A percentile compares a stretch with the other conserved stretches of the same genome.
Conservation (phyloP, 306 rosid genomes). For the Dicorynia guianensis region DNA sequence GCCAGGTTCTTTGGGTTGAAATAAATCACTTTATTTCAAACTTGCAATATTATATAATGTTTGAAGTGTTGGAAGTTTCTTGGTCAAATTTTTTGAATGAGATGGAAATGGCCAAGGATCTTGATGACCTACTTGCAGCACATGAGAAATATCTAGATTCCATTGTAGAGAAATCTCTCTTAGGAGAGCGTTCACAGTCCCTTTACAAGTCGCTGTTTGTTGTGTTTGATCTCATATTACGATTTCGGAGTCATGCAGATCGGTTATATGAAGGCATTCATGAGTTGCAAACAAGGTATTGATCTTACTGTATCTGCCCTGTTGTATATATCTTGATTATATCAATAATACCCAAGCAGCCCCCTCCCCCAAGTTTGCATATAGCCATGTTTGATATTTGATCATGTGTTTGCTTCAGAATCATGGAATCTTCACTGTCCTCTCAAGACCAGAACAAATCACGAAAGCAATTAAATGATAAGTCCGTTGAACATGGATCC, state of each 20-base stretch:
- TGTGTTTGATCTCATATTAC: constrained; percentile 88
- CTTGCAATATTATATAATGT: constrained; percentile 96
- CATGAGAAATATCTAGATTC: constrained; percentile 92
- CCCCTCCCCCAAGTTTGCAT: background rate
- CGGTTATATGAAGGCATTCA: constrained; percentile 87
- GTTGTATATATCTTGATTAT: background rate
- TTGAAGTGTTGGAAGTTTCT: constrained; percentile 95
- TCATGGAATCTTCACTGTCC: constrained; percentile 65
- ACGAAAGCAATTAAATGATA: constrained; percentile 50
- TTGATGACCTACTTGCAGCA: constrained; percentile 93
- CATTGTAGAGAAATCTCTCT: constrained; percentile 90
- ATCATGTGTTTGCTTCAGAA: constrained; percentile 58
- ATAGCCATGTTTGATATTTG: constrained; percentile 30
- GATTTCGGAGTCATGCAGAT: constrained; percentile 86
- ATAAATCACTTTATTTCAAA: constrained; percentile 97
- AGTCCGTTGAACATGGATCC: constrained; percentile 64
- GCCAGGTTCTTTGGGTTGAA: constrained; percentile 97
- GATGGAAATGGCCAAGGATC: constrained; percentile 95
- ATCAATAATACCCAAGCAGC: background rate
- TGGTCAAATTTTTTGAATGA: constrained; percentile 85
- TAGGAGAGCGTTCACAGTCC: constrained; percentile 86
- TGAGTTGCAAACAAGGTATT: constrained; percentile 93
- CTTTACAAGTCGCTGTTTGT: constrained; percentile 84
- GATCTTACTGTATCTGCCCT: constrained; percentile 20
- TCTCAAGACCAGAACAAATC: constrained; percentile 69